A percentile compares a stretch with the other conserved stretches of the same genome.
Evolutionary conservation across 768 basidiomycete species (phyloP).

Genomic region (Suillus ampliporus): DNA sequence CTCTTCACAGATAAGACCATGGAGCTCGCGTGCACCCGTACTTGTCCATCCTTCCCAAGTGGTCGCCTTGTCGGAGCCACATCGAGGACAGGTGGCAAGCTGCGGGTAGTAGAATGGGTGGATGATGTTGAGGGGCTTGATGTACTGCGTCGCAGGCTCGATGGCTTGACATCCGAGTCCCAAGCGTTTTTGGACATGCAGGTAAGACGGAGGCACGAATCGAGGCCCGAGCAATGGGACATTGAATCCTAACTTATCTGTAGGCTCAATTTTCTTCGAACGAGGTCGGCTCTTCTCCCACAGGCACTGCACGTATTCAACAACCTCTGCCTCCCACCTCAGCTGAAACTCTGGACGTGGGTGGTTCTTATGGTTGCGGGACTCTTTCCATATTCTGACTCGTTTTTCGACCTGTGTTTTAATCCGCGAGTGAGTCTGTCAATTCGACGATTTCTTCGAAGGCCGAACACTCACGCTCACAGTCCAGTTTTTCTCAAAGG

Average conservation of each 20-base stretch:
- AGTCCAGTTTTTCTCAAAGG: conserved; percentile 8
- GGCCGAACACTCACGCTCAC: not conserved
- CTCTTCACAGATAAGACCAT: not conserved
- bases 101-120: too few relatives aligned
- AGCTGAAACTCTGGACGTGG: conserved; percentile 20
- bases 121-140: too few relatives aligned
- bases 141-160: conserved; percentile 4
- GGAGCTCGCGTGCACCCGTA: not conserved
- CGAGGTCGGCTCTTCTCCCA: conserved; percentile 9
- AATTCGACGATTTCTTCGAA: not conserved
- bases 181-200: conserved; percentile 11
- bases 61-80: too few relatives aligned
- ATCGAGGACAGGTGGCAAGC: too few relatives aligned
- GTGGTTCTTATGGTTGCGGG: conserved; percentile 2
- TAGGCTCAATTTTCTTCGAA: conserved; percentile 10
- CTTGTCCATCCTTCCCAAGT: not conserved
- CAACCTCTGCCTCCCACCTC: conserved; percentile 26
- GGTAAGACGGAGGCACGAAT: conserved; percentile 26
- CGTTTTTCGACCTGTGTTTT: conserved; percentile 6
- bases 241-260: conserved; percentile 1
- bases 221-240: conserved; percentile 28
- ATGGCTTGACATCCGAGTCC: too few relatives aligned
- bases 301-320: conserved; percentile 26
- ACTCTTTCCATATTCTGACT: conserved; percentile 4
- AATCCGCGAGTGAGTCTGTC: too few relatives aligned